These are phyloP conservation scores for Naegleria lovaniensis DNA, from an alignment of 208 protist genomes.

Conservation along the genomic window DNA sequence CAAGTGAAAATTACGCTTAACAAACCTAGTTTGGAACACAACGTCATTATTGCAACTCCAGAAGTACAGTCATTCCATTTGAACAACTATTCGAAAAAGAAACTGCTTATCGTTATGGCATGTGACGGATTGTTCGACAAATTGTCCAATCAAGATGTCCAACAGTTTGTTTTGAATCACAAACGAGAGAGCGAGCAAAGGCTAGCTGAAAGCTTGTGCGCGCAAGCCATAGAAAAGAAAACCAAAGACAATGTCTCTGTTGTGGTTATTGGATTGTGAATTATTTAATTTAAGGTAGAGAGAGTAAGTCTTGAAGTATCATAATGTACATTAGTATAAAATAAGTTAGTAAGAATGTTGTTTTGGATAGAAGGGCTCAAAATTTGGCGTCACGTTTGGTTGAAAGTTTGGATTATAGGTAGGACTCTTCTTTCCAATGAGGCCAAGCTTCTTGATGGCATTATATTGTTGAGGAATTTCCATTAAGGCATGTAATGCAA, in stretches of 20 bases:
- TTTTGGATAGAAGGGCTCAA: too few relatives aligned
- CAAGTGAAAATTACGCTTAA: background rate
- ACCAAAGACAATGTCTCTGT: background rate
- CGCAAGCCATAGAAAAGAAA: background rate
- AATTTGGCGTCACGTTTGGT: background rate
- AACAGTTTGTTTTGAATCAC: background rate
- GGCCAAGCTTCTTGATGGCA: constrained; percentile 25
- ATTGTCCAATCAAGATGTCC: background rate
- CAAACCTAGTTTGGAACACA: background rate
- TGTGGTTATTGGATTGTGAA: background rate
- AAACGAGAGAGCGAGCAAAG: background rate
- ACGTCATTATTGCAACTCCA: background rate
- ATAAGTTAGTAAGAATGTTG: too few relatives aligned
- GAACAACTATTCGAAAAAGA: background rate
- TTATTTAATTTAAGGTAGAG: background rate
- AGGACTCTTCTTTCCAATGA: constrained; percentile 2
- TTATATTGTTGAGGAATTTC: constrained; percentile 55
- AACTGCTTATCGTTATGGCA: background rate
- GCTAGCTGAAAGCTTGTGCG: background rate
- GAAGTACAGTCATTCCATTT: background rate
- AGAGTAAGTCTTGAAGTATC: too few relatives aligned
- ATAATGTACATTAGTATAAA: too few relatives aligned
- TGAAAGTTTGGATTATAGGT: background rate
- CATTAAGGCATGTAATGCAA: constrained; percentile 45
- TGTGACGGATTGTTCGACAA: background rate